Base-by-base conservation (phyloP, 495 filamentous ascomycete species). In the Niebla homalea region DNA sequence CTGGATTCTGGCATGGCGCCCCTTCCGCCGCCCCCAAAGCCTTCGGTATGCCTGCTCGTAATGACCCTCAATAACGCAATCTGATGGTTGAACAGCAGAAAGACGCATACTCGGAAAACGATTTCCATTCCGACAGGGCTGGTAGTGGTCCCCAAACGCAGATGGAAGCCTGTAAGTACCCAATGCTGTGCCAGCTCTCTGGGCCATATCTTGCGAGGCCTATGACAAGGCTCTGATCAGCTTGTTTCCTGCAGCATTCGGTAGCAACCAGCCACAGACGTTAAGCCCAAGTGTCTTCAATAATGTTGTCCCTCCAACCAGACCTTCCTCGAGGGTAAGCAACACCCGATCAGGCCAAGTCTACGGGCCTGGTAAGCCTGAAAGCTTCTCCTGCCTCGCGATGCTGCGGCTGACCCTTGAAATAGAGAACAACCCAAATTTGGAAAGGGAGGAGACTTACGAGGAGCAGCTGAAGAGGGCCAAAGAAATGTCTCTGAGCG, bases 291-390 rank as follows among this genome's bases (percentile, higher is more conserved):
- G 46, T 26, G 42, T 58, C 22, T 58, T 61, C 50, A 43, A 35
- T 18, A 40, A 54, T 40, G 45, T 18, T 20, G 49, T 26, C 5
- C 22, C 49, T 14, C 80, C 79, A 0, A 81, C 85, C 11, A 78
- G 84, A 45, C 84, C 84, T 42, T 82, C 84, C 1, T 87, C 84
- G 7, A 65, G 80, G 61, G 67, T 76, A 4, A 81, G 78, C 54
- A 48, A 76, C 64, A 18, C 57, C 35, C 32, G 46, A 35, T 37
- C 43, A 41, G 25, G 26, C 14, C 14, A 16, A 35, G 19, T 35
- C 37, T 40, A 39, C 48, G 29, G 36, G 19, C 38, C 29, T 19
- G 16, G 25, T 15, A 14, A 25, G 41, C 26, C 18, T 39, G 29
- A 32, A 32, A 11, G 0, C 25, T 32, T 32, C 29, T 11, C 22